Evolutionary conservation across 192 early-diverging fungal species (phyloP).

Genomic region (Coemansia guatemalensis): DNA sequence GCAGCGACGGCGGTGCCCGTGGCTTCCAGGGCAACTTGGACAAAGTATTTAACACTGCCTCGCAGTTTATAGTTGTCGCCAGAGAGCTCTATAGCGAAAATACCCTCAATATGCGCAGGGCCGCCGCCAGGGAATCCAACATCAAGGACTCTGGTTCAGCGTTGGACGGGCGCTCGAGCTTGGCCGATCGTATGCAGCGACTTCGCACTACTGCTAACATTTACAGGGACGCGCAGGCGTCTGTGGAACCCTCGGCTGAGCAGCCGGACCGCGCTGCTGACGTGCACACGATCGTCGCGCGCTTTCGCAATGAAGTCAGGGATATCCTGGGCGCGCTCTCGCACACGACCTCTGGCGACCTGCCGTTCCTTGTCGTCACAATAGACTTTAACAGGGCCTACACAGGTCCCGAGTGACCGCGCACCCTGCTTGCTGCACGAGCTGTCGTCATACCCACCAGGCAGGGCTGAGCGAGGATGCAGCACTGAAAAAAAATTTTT

Average conservation of each 20-base stretch:
- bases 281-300: slow-evolving; percentile 34
- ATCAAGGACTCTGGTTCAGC: neutral
- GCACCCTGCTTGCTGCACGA: neutral
- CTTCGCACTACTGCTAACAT: slow-evolving; percentile 33
- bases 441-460: neutral
- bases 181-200: slow-evolving; percentile 35
- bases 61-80: slow-evolving; percentile 57
- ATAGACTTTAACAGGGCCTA: slow-evolving; percentile 85
- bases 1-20: slow-evolving; percentile 24
- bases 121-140: neutral
- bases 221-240: slow-evolving; percentile 15
- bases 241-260: slow-evolving; percentile 44
- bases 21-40: slow-evolving; percentile 53
- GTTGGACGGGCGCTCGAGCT: slow-evolving; percentile 1
- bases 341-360: slow-evolving; percentile 66
- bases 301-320: slow-evolving; percentile 56
- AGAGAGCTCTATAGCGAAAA: slow-evolving; percentile 56
- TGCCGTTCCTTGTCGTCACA: slow-evolving; percentile 71
- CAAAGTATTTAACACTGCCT: slow-evolving; percentile 63
- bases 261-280: slow-evolving; percentile 40
- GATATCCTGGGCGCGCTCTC: slow-evolving; percentile 58
- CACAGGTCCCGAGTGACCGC: slow-evolving; percentile 6
- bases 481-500: slow-evolving; percentile 8
- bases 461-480: neutral
- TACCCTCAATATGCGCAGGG: slow-evolving; percentile 28